Conservation (phyloP, 192 early-diverging fungal genomes). For the Spinellus fusiger region DNA sequence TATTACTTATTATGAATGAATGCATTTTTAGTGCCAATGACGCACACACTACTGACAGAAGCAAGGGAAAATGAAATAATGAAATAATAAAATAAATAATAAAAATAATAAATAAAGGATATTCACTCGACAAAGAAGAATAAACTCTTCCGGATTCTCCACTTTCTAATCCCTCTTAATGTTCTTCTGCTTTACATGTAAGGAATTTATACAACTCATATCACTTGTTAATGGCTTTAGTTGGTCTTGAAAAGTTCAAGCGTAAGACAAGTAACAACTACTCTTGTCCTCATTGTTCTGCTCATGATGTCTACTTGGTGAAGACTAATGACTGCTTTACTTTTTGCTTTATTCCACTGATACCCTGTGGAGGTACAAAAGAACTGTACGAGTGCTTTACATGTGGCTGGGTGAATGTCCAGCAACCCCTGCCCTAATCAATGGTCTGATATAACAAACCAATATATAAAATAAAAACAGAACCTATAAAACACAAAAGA, state of each 20-base stretch:
- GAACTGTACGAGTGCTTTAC: slow-evolving; percentile 27
- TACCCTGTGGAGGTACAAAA: slow-evolving; percentile 26
- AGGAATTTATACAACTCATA: not conserved
- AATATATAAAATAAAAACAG: too few relatives aligned
- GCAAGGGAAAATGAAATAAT: too few relatives aligned
- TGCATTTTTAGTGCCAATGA: too few relatives aligned
- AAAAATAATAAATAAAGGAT: too few relatives aligned
- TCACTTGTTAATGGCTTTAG: slow-evolving; percentile 6
- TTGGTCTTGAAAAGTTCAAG: slow-evolving; percentile 26
- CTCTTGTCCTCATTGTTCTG: slow-evolving; percentile 30
- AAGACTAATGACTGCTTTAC: slow-evolving; percentile 30
- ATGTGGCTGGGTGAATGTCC: slow-evolving; percentile 30
- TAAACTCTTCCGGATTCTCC: too few relatives aligned
- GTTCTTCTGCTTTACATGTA: slow-evolving; percentile 35
- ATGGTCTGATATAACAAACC: too few relatives aligned
- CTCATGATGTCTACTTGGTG: slow-evolving; percentile 19
- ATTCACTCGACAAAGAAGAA: too few relatives aligned
- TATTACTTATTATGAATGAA: too few relatives aligned
- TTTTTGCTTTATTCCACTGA: slow-evolving; percentile 32
- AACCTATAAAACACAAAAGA: too few relatives aligned
- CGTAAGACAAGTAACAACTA: slow-evolving; percentile 13
- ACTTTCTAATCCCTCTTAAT: too few relatives aligned
- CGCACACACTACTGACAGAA: too few relatives aligned
- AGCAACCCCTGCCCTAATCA: slow-evolving; percentile 23
- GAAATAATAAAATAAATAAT: too few relatives aligned